A percentile compares a stretch with the other conserved stretches of the same genome.
Evolutionary conservation across 2,329 filamentous ascomycete genomes (phyloP).

Genomic region (Didymellaceae sp.): DNA sequence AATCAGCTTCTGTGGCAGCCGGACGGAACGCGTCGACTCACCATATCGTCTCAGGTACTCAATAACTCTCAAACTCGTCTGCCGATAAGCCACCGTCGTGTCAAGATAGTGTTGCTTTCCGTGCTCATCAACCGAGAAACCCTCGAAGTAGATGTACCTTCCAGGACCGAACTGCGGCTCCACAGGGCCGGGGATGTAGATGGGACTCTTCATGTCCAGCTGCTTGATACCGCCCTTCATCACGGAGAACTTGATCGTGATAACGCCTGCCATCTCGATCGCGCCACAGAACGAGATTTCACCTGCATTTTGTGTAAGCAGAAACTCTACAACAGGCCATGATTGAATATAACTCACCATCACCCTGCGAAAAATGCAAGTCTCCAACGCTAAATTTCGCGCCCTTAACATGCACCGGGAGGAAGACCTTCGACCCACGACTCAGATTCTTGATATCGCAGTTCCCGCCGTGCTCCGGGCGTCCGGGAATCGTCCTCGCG

Average conservation of each 20-base stretch:
- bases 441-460: constrained; percentile 90
- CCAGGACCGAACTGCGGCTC: constrained; percentile 87
- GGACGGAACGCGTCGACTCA: constrained; percentile 25
- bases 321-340: too few species aligned
- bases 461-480: constrained; percentile 88
- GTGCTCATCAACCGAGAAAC: constrained; percentile 85
- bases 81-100: constrained; percentile 83
- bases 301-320: background rate
- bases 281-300: constrained; percentile 77
- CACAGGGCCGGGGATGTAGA: constrained; percentile 86
- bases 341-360: constrained; percentile 63
- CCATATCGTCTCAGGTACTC: constrained; percentile 81
- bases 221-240: constrained; percentile 80
- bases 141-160: constrained; percentile 83
- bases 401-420: constrained; percentile 84
- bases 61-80: constrained; percentile 78
- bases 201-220: constrained; percentile 78
- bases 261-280: constrained; percentile 92
- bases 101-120: constrained; percentile 92
- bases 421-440: constrained; percentile 79
- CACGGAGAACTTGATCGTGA: constrained; percentile 88
- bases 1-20: background rate
- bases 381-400: constrained; percentile 93
- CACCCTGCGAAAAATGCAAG: constrained; percentile 84
- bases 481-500: constrained; percentile 81